Conservation (phyloP, 257 asterid genomes). For the Craterostigma plantagineum region DNA sequence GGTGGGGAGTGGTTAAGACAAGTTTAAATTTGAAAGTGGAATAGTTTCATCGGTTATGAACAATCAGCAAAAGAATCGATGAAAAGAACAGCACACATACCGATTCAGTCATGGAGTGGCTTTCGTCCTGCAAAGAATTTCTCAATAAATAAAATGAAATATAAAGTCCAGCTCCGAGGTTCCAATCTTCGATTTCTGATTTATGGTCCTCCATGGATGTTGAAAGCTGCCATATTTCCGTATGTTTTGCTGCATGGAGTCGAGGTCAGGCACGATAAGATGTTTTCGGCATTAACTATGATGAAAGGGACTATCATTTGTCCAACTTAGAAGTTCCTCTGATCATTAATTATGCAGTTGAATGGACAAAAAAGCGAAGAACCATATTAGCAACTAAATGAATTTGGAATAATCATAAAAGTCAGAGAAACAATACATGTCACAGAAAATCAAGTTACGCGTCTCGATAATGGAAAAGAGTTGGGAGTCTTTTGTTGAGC, state of each 20-base stretch:
- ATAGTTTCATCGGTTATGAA: too few relatives aligned
- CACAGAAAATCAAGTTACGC: not conserved
- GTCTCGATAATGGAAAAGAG: slow-evolving; percentile 1
- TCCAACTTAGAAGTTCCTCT: too few relatives aligned
- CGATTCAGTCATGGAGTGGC: slow-evolving; percentile 33
- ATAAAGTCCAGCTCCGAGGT: slow-evolving; percentile 85
- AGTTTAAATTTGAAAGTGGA: too few relatives aligned
- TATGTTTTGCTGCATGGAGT: slow-evolving; percentile 45
- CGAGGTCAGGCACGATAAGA: slow-evolving; percentile 9
- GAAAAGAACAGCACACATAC: slow-evolving; percentile 12
- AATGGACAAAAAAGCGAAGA: too few relatives aligned
- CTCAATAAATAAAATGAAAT: slow-evolving; percentile 47
- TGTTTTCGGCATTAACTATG: slow-evolving; percentile 2
- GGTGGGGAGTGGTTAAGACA: not conserved
- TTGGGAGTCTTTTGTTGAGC: not conserved
- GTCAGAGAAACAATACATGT: not conserved
- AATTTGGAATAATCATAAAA: too few relatives aligned
- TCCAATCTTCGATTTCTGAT: slow-evolving; percentile 90
- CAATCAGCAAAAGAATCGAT: too few relatives aligned
- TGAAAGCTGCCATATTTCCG: slow-evolving; percentile 68
- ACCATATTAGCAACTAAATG: too few relatives aligned
- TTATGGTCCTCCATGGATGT: slow-evolving; percentile 66
- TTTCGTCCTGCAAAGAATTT: slow-evolving; percentile 24
- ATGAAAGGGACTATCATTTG: not conserved
- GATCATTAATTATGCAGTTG: too few relatives aligned